These are phyloP conservation scores for Ascochyta clinopodiicola DNA, from an alignment of 2,329 filamentous ascomycete genomes.

Conservation along the genomic window DNA sequence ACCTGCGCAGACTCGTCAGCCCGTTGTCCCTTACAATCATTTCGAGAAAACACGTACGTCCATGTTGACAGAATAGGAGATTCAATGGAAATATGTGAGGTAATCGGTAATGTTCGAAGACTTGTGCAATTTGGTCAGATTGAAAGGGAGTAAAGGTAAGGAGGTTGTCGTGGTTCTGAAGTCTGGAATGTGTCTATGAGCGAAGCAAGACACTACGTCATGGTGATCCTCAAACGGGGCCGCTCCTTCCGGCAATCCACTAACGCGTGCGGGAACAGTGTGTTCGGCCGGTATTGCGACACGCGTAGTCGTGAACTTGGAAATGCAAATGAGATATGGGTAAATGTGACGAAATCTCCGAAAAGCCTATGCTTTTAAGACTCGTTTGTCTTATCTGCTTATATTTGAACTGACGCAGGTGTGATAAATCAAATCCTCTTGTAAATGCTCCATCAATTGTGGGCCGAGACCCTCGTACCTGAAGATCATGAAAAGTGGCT, in stretches of 20 bases:
- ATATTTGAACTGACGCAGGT: neutral
- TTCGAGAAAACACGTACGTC: conserved; percentile 6
- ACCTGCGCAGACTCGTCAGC: conserved; percentile 42
- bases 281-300: neutral
- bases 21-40: neutral
- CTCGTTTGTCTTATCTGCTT: neutral
- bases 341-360: conserved; percentile 1
- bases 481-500: conserved; percentile 1
- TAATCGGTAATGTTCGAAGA: neutral
- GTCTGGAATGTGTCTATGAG: conserved; percentile 12
- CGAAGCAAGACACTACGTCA: conserved; percentile 9
- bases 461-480: neutral
- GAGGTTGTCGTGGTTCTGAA: conserved; percentile 6
- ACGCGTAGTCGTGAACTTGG: conserved; percentile 9
- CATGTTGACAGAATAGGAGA: conserved; percentile 1
- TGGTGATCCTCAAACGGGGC: conserved; percentile 4
- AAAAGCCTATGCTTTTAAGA: neutral
- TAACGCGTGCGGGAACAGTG: neutral
- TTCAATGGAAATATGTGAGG: neutral
- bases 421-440: neutral
- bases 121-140: neutral
- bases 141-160: neutral
- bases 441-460: neutral
- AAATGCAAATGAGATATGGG: conserved; percentile 4
- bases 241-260: neutral